Percentiles rank a stretch among this genome's conserved stretches.
phyloP scores from a whole-genome alignment of 2,329 filamentous ascomycete genomes.

The Ascochyta koolunga region DNA sequence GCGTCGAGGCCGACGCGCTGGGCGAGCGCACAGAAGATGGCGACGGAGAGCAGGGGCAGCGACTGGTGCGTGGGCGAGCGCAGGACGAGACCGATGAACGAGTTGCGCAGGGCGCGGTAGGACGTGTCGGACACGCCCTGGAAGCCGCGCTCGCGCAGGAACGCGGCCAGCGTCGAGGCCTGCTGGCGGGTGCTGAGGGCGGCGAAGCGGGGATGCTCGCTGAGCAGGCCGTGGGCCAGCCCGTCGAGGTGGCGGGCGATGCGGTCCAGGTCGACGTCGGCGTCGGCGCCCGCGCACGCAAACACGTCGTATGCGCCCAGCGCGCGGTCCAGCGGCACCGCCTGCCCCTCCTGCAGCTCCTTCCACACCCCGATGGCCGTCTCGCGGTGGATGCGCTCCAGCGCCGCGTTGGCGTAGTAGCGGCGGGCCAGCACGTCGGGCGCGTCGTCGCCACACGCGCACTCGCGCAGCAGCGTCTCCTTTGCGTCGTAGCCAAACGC shows the following conservation, averaged over 20 bases:
- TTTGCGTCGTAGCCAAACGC: slow-evolving; percentile 84
- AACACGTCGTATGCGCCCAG: slow-evolving; percentile 90
- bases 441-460: slow-evolving; percentile 61
- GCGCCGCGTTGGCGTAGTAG: slow-evolving; percentile 74
- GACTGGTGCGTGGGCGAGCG: slow-evolving; percentile 76
- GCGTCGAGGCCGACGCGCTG: slow-evolving; percentile 76
- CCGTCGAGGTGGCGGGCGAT: slow-evolving; percentile 63
- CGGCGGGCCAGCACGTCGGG: slow-evolving; percentile 80
- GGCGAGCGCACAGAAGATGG: slow-evolving; percentile 84
- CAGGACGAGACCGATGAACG: slow-evolving; percentile 82
- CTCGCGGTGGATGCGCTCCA: slow-evolving; percentile 81
- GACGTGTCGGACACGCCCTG: slow-evolving; percentile 73
- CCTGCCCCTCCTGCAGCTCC: slow-evolving; percentile 58
- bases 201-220: slow-evolving; percentile 59
- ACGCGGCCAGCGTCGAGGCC: slow-evolving; percentile 71
- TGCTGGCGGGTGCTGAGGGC: slow-evolving; percentile 67
- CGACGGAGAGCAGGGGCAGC: slow-evolving; percentile 82
- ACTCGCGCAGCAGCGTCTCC: slow-evolving; percentile 76
- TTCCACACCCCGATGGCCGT: slow-evolving; percentile 81
- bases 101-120: slow-evolving; percentile 84
- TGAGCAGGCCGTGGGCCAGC: slow-evolving; percentile 60
- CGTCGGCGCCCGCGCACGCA: slow-evolving; percentile 72
- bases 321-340: slow-evolving; percentile 71
- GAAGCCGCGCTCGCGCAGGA: slow-evolving; percentile 71
- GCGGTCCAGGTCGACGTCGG: slow-evolving; percentile 75